These are phyloP conservation scores for Nothophoma quercina DNA, from an alignment of 2,329 filamentous ascomycete genomes.

Conservation along the genomic window DNA sequence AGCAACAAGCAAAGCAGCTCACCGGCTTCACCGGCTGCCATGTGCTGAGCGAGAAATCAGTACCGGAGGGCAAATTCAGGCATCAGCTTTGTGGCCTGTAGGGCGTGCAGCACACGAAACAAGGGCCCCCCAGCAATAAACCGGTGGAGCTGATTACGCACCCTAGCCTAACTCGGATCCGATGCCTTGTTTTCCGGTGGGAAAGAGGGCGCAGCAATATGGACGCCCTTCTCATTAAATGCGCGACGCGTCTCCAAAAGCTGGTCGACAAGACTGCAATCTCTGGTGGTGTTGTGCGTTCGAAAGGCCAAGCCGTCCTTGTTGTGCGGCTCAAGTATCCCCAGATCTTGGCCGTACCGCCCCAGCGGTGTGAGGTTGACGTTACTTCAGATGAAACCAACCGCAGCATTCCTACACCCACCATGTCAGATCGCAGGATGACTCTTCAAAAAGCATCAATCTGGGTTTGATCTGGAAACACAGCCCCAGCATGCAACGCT, in stretches of 20 bases:
- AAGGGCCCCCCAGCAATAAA: conserved; percentile 33
- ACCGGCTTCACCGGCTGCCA: not conserved
- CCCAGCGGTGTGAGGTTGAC: conserved; percentile 9
- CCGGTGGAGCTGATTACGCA: conserved; percentile 38
- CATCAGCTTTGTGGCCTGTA: conserved; percentile 33
- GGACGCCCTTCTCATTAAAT: conserved; percentile 34
- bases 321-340: not conserved
- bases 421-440: conserved; percentile 10
- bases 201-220: conserved; percentile 37
- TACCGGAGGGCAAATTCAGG: conserved; percentile 16
- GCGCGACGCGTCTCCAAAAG: conserved; percentile 9
- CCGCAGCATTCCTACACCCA: conserved; percentile 8
- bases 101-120: conserved; percentile 35
- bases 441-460: conserved; percentile 2
- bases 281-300: not conserved
- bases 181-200: conserved; percentile 28
- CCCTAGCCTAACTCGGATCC: conserved; percentile 32
- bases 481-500: conserved; percentile 26
- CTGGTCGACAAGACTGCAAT: not conserved
- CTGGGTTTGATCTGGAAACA: conserved; percentile 5
- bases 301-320: not conserved
- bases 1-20: not conserved
- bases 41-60: not conserved
- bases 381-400: conserved; percentile 17
- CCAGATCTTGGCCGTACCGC: conserved; percentile 13